Evolutionary conservation across 2,329 filamentous ascomycete species (phyloP).

Genomic region (Golovinomyces cichoracearum): DNA sequence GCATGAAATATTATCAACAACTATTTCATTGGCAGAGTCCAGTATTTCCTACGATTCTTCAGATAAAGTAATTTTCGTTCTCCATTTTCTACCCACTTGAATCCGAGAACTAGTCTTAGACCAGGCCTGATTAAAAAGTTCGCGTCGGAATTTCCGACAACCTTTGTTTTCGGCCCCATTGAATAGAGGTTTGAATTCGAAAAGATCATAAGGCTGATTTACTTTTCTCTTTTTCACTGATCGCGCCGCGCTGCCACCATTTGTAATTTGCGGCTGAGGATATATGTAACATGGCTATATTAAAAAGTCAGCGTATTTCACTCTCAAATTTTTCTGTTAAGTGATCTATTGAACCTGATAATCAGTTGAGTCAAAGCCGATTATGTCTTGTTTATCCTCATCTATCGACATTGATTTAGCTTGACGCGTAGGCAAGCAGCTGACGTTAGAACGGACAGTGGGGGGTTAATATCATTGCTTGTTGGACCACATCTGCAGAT

Average conservation of each 20-base stretch:
- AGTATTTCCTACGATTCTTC: slow-evolving; percentile 24
- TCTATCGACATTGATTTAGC: slow-evolving; percentile 12
- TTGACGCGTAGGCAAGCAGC: no score
- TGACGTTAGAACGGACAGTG: no score
- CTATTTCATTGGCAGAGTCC: slow-evolving; percentile 32
- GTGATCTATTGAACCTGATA: slow-evolving; percentile 16
- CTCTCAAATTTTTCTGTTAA: no score
- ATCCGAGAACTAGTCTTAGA: slow-evolving; percentile 34
- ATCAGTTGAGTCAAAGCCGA: slow-evolving; percentile 12
- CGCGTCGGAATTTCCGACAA: slow-evolving; percentile 27
- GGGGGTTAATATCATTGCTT: no score
- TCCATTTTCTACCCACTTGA: slow-evolving; percentile 19
- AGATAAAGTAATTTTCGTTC: slow-evolving; percentile 14
- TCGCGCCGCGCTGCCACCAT: slow-evolving; percentile 8
- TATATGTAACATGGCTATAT: slow-evolving; percentile 18
- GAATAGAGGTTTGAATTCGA: slow-evolving; percentile 26
- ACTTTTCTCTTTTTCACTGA: slow-evolving; percentile 17
- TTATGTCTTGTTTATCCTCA: slow-evolving; percentile 9
- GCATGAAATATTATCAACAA: slow-evolving; percentile 28
- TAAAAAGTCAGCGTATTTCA: no score
- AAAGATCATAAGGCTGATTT: slow-evolving; percentile 7
- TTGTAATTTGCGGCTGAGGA: slow-evolving; percentile 8
- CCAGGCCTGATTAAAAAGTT: slow-evolving; percentile 39
- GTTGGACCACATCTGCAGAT: background rate
- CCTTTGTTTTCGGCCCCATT: slow-evolving; percentile 26